Evolutionary conservation across 495 filamentous ascomycete species (phyloP).

Genomic region (Glutinoglossum americanum): DNA sequence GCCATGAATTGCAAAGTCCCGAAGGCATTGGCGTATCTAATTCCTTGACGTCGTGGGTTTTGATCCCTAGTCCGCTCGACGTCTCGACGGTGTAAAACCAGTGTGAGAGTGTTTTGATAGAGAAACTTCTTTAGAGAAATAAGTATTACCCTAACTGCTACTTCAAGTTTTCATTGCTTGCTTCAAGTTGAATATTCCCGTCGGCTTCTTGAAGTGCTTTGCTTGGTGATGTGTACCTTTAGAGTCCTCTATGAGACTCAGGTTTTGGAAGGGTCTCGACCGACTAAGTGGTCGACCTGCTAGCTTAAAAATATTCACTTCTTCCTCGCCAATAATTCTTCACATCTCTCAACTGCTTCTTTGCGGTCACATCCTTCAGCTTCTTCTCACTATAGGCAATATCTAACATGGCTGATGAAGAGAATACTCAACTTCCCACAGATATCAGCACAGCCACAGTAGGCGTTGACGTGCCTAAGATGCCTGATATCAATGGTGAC

Average conservation of each 20-base stretch:
- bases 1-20: no score
- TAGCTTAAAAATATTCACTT: neutral
- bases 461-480: neutral
- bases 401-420: neutral
- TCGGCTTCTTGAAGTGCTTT: neutral
- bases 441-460: neutral
- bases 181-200: neutral
- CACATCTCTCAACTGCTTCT: neutral
- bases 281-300: neutral
- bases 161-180: neutral
- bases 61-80: no score
- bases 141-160: no score
- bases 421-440: neutral
- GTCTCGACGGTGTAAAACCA: no score
- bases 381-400: neutral
- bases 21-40: no score
- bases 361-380: neutral
- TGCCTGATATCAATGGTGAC: neutral
- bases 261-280: neutral
- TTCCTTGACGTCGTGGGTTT: no score
- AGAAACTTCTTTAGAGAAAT: no score
- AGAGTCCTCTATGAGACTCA: neutral
- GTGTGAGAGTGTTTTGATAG: no score
- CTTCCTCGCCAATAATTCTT: neutral
- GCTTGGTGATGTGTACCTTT: neutral